A percentile compares a stretch with the other conserved stretches of the same genome.
Evolutionary conservation across 108 stramenopile species (phyloP).

Genomic region (Skeletonema marinoi): DNA sequence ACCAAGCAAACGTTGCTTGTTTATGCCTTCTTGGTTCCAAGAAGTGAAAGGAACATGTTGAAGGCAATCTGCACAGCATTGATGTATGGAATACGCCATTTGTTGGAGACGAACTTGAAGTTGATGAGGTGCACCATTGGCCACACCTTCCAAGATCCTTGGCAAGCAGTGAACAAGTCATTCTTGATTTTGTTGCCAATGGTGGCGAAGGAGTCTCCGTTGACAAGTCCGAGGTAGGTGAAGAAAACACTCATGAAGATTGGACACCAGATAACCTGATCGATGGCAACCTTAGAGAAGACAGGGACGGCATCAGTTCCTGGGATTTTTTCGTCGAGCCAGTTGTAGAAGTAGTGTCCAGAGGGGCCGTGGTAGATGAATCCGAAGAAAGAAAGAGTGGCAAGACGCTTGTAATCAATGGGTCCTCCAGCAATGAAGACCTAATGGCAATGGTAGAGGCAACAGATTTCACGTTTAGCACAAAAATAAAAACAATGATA

Average conservation of each 20-base stretch:
- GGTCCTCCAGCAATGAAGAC: slow-evolving; percentile 92
- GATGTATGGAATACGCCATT: slow-evolving; percentile 96
- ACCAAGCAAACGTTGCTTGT: neutral
- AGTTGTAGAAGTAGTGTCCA: slow-evolving; percentile 99
- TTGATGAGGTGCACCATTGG: slow-evolving; percentile 96
- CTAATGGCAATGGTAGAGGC: slow-evolving; percentile 36
- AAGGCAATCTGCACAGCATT: slow-evolving; percentile 96
- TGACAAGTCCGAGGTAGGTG: slow-evolving; percentile 94
- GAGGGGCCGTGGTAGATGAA: slow-evolving; percentile 97
- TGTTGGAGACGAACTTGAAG: slow-evolving; percentile 96
- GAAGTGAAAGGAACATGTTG: slow-evolving; percentile 98
- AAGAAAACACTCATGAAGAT: slow-evolving; percentile 98
- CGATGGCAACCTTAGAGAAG: slow-evolving; percentile 93
- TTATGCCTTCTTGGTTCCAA: slow-evolving; percentile 88
- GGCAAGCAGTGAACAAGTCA: slow-evolving; percentile 92
- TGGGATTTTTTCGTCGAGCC: slow-evolving; percentile 87
- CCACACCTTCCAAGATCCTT: slow-evolving; percentile 98
- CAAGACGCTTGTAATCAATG: slow-evolving; percentile 93
- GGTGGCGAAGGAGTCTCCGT: slow-evolving; percentile 85
- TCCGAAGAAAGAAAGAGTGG: slow-evolving; percentile 92
- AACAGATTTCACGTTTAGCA: neutral
- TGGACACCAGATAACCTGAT: slow-evolving; percentile 95
- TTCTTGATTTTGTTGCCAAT: slow-evolving; percentile 92
- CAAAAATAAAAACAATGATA: neutral
- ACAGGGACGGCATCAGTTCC: slow-evolving; percentile 83